These are phyloP conservation scores for Codiaeum variegatum DNA, from an alignment of 441 rosid genomes.

Conservation along the genomic window DNA sequence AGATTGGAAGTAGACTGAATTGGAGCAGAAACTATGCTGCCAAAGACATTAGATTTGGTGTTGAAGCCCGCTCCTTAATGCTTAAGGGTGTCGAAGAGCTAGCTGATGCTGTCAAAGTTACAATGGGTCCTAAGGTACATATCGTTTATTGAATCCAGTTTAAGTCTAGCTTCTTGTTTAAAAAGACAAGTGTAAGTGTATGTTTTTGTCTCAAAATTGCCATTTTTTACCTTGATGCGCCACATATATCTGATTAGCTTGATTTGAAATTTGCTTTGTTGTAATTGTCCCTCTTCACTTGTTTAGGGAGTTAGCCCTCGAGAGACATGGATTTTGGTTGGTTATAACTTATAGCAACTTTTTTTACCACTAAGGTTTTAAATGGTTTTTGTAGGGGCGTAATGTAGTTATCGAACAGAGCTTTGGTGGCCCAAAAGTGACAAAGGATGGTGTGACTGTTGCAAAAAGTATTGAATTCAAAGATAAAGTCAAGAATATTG, in stretches of 20 bases:
- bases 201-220: no score
- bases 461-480: constrained; percentile 88
- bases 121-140: constrained; percentile 94
- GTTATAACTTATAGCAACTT: no score
- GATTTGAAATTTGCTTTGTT: not conserved
- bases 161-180: no score
- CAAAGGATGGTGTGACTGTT: constrained; percentile 91
- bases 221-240: no score
- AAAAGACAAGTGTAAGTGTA: not conserved
- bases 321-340: no score
- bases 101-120: constrained; percentile 77
- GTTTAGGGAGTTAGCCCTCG: no score
- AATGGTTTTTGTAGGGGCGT: constrained; percentile 48
- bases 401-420: constrained; percentile 87
- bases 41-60: constrained; percentile 76
- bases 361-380: no score
- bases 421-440: constrained; percentile 85
- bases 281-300: not conserved
- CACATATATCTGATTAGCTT: not conserved
- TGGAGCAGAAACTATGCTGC: constrained; percentile 74
- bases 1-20: constrained; percentile 66
- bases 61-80: constrained; percentile 83
- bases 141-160: no score
- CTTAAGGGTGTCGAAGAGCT: constrained; percentile 88
- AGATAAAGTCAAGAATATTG: constrained; percentile 74